phyloP scores from a whole-genome alignment of 202 grass and related monocot genomes.

The Schoenoplectus triqueter region DNA sequence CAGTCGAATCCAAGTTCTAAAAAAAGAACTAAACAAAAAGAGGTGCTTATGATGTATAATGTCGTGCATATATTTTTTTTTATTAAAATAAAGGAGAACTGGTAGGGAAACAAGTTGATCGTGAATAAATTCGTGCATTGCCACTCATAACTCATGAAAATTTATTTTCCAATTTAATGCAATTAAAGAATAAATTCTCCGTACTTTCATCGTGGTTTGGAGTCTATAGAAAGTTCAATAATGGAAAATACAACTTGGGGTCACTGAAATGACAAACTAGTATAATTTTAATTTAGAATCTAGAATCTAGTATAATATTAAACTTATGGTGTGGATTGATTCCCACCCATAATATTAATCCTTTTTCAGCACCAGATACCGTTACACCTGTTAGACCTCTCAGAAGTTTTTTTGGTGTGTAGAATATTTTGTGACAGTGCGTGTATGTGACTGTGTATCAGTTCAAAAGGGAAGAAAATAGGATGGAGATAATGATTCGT shows the following conservation, averaged over 20 bases:
- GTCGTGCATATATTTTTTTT: not conserved
- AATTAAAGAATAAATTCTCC: not conserved
- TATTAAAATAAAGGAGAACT: not conserved
- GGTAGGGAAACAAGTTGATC: not conserved
- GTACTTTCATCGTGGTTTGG: not conserved
- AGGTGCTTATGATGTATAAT: not conserved
- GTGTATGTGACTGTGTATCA: too few relatives aligned
- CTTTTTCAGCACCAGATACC: too few relatives aligned
- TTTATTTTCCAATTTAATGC: constrained; percentile 1
- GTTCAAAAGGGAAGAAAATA: too few relatives aligned
- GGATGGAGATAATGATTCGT: too few relatives aligned
- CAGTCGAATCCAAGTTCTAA: not conserved
- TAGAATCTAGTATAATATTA: too few relatives aligned
- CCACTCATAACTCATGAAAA: not conserved
- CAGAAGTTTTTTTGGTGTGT: too few relatives aligned
- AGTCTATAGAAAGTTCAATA: not conserved
- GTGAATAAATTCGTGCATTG: not conserved
- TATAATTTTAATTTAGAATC: too few relatives aligned
- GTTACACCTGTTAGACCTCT: too few relatives aligned
- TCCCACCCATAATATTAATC: too few relatives aligned
- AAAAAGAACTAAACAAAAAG: not conserved
- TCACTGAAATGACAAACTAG: not conserved
- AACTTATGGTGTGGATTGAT: too few relatives aligned
- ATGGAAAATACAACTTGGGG: not conserved
- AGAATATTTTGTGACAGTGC: too few relatives aligned